phyloP scores from a whole-genome alignment of 768 basidiomycete species.

The Phlebiopsis gigantea region DNA sequence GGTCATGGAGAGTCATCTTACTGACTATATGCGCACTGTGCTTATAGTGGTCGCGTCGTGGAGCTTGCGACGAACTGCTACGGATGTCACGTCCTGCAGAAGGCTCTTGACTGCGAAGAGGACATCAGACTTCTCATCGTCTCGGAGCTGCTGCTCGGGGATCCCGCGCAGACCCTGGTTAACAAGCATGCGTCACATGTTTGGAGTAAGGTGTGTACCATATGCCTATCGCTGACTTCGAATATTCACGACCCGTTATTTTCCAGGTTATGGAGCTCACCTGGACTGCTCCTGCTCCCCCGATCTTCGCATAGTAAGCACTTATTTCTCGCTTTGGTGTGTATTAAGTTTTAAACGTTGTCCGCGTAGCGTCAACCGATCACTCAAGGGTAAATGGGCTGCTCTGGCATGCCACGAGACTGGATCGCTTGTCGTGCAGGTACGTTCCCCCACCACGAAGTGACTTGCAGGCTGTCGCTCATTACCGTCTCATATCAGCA shows the following conservation, averaged over 20 bases:
- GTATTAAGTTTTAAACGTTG: slow-evolving; percentile 3
- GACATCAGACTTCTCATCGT: slow-evolving; percentile 80
- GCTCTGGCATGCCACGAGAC: slow-evolving; percentile 88
- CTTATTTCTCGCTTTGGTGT: background rate
- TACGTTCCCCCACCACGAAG: slow-evolving; percentile 24
- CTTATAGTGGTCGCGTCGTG: slow-evolving; percentile 67
- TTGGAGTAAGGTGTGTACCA: slow-evolving; percentile 69
- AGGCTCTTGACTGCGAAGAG: slow-evolving; percentile 87
- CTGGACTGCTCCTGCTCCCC: slow-evolving; percentile 83
- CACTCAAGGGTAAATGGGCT: slow-evolving; percentile 85
- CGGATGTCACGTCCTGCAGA: slow-evolving; percentile 85
- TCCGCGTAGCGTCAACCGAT: slow-evolving; percentile 68
- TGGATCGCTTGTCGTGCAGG: slow-evolving; percentile 84
- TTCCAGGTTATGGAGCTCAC: slow-evolving; percentile 89
- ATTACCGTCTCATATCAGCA: slow-evolving; percentile 44
- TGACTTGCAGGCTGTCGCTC: background rate
- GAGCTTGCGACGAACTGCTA: slow-evolving; percentile 88
- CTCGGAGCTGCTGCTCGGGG: slow-evolving; percentile 76
- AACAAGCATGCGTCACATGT: slow-evolving; percentile 92
- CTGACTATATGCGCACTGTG: background rate
- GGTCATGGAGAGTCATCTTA: background rate
- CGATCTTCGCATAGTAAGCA: slow-evolving; percentile 80
- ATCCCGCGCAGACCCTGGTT: slow-evolving; percentile 80
- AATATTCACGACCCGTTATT: too few species aligned
- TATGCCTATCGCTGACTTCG: too few species aligned